Percentiles rank a stretch among this genome's conserved stretches.
Conservation (phyloP, 495 filamentous ascomycete species). For the Xylaria cubensis region DNA sequence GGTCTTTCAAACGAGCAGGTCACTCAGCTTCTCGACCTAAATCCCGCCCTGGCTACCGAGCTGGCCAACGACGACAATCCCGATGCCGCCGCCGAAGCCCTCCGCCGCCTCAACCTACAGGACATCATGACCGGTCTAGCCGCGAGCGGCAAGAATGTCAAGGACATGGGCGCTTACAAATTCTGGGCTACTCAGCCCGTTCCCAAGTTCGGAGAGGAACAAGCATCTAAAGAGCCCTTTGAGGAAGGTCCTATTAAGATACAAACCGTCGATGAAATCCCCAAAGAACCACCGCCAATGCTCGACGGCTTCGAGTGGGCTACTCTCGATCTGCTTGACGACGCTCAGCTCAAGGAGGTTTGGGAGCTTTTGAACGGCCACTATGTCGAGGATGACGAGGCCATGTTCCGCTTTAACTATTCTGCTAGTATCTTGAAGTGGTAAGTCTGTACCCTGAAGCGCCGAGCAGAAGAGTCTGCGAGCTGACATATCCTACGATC, state of each 20-base stretch:
- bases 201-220: slow-evolving; percentile 73
- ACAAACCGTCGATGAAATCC: slow-evolving; percentile 76
- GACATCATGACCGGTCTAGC: slow-evolving; percentile 84
- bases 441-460: slow-evolving; percentile 51
- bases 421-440: slow-evolving; percentile 87
- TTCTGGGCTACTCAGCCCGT: slow-evolving; percentile 99
- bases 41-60: slow-evolving; percentile 67
- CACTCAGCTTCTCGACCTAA: slow-evolving; percentile 62
- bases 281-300: slow-evolving; percentile 70
- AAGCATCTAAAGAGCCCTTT: slow-evolving; percentile 38
- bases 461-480: background rate
- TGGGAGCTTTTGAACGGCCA: slow-evolving; percentile 89
- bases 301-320: slow-evolving; percentile 91
- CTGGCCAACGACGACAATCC: slow-evolving; percentile 41
- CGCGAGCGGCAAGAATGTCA: slow-evolving; percentile 80
- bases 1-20: slow-evolving; percentile 57
- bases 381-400: slow-evolving; percentile 95
- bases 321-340: slow-evolving; percentile 78
- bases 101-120: slow-evolving; percentile 75
- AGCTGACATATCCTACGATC: slow-evolving; percentile 34
- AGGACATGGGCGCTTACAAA: slow-evolving; percentile 96
- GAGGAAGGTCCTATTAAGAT: slow-evolving; percentile 63
- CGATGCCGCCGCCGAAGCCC: slow-evolving; percentile 59
- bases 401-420: slow-evolving; percentile 97
- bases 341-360: slow-evolving; percentile 72